phyloP scores from a whole-genome alignment of 176 grass and related monocot species.

The Echinochloa phyllopogon region DNA sequence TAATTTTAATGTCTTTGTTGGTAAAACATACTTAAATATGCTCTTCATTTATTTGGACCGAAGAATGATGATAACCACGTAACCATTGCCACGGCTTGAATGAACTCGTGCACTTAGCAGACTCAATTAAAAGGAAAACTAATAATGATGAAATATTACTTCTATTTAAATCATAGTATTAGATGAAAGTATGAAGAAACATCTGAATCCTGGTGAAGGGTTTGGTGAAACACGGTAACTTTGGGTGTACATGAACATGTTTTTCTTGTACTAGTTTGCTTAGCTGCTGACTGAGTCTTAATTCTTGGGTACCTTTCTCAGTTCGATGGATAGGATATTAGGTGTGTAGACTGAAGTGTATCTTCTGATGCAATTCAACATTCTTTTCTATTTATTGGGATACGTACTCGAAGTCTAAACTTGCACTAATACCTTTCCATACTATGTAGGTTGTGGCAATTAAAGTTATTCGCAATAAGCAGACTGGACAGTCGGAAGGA shows the following conservation, averaged over 20 bases:
- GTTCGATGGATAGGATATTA: not conserved
- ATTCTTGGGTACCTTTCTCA: not conserved
- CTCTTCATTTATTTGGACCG: not conserved
- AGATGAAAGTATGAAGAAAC: not conserved
- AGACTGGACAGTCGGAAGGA: conserved; percentile 90
- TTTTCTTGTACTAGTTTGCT: not conserved
- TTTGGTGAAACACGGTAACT: not conserved
- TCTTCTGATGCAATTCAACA: not conserved
- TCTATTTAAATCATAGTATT: not conserved
- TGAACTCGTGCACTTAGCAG: not conserved
- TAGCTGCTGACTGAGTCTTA: not conserved
- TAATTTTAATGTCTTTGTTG: conserved; percentile 1
- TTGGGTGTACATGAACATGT: not conserved
- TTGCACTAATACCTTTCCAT: conserved; percentile 22
- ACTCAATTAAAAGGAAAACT: not conserved
- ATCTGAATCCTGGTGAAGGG: not conserved
- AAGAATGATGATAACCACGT: not conserved
- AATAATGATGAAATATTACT: not conserved
- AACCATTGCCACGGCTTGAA: not conserved
- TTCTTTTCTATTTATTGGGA: conserved; percentile 31
- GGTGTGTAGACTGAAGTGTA: not conserved
- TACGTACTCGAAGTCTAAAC: not conserved
- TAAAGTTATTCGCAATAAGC: conserved; percentile 95
- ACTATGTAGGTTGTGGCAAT: conserved; percentile 57
- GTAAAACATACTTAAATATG: not conserved